These are phyloP conservation scores for Aspergillus quadrilineatus DNA, from an alignment of 2,329 filamentous ascomycete genomes.

Conservation along the genomic window DNA sequence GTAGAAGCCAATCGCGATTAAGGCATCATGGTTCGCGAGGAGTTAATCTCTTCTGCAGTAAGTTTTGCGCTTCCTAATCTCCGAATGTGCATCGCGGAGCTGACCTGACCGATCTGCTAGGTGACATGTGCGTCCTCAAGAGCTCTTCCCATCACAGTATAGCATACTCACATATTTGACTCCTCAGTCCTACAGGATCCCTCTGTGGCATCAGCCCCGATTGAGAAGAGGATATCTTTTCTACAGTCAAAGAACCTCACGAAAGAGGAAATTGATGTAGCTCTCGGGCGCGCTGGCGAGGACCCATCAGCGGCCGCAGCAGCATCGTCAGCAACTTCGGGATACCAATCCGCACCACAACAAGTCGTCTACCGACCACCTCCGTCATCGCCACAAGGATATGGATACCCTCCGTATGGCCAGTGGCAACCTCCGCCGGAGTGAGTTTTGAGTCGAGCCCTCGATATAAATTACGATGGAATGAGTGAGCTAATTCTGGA, in stretches of 20 bases:
- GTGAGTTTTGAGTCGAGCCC: slow-evolving; percentile 35
- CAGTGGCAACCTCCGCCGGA: slow-evolving; percentile 57
- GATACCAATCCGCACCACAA: slow-evolving; percentile 46
- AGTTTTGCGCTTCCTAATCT: slow-evolving; percentile 29
- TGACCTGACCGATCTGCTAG: slow-evolving; percentile 35
- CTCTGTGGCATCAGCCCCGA: slow-evolving; percentile 80
- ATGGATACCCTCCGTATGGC: slow-evolving; percentile 53
- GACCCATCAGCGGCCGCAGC: slow-evolving; percentile 49
- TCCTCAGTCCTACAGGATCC: slow-evolving; percentile 83
- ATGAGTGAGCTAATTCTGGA: slow-evolving; percentile 2
- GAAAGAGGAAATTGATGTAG: slow-evolving; percentile 86
- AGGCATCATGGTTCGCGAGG: slow-evolving; percentile 84
- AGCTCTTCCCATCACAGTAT: slow-evolving; percentile 1
- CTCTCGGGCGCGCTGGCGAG: slow-evolving; percentile 72
- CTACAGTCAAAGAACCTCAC: slow-evolving; percentile 96
- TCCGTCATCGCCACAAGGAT: slow-evolving; percentile 44
- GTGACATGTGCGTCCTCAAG: slow-evolving; percentile 50
- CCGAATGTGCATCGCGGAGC: slow-evolving; percentile 23
- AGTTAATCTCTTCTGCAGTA: slow-evolving; percentile 81
- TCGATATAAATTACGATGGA: background rate
- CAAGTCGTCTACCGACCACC: slow-evolving; percentile 41
- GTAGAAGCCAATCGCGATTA: slow-evolving; percentile 11
- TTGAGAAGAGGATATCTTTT: slow-evolving; percentile 90
- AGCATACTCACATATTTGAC: slow-evolving; percentile 17
- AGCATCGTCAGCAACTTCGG: slow-evolving; percentile 49